A percentile compares a stretch with the other conserved stretches of the same genome.
Conservation (phyloP, 2,329 filamentous ascomycete genomes). For the Xylaria sp. region DNA sequence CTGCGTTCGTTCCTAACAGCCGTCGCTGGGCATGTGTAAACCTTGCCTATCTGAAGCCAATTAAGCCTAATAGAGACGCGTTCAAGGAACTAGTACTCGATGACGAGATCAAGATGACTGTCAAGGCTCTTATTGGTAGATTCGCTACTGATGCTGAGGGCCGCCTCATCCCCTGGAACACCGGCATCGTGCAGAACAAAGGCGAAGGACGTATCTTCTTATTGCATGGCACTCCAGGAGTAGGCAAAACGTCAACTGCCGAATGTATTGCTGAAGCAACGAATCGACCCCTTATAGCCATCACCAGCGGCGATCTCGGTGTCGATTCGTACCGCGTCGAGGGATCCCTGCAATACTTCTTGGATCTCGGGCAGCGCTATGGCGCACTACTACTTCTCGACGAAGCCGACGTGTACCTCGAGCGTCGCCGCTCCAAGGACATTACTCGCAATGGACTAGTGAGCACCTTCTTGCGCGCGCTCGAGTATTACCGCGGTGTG, state of each 20-base stretch:
- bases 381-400: constrained; percentile 60
- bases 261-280: constrained; percentile 59
- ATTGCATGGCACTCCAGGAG: constrained; percentile 59
- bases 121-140: constrained; percentile 54
- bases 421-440: constrained; percentile 53
- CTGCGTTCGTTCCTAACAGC: constrained; percentile 52
- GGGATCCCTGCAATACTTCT: constrained; percentile 52
- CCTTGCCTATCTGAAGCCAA: constrained; percentile 46
- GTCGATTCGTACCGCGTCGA: constrained; percentile 48
- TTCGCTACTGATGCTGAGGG: constrained; percentile 47
- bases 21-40: constrained; percentile 52
- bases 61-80: constrained; percentile 52
- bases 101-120: constrained; percentile 53
- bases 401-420: constrained; percentile 67
- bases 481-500: constrained; percentile 58
- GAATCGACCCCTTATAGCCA: constrained; percentile 55
- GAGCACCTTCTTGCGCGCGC: constrained; percentile 54
- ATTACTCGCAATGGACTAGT: constrained; percentile 54
- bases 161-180: constrained; percentile 51
- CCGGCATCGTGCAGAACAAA: constrained; percentile 56
- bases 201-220: constrained; percentile 57
- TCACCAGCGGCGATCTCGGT: constrained; percentile 57
- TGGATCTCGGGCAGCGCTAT: constrained; percentile 55
- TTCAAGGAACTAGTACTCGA: constrained; percentile 58
- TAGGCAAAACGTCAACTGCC: constrained; percentile 62